Percentiles rank a stretch among this genome's conserved stretches.
Conservation (phyloP, 805 yeast genomes). For the Sugiyamaella mastotermitis region DNA sequence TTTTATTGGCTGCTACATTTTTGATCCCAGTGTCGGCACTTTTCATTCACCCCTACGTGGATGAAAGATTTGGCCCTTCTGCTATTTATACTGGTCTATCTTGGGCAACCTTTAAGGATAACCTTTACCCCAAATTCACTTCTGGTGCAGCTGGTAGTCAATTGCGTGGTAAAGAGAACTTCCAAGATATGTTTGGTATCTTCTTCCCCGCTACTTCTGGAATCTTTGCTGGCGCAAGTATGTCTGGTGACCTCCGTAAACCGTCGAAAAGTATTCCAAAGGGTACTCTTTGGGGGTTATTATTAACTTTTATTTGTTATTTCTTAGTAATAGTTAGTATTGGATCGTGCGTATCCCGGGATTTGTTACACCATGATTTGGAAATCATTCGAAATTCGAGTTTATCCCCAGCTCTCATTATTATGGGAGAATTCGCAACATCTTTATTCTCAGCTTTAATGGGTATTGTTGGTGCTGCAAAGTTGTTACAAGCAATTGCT, state of each 20-base stretch:
- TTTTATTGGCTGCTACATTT: conserved; percentile 18
- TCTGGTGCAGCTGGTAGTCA: conserved; percentile 91
- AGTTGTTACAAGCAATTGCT: conserved; percentile 84
- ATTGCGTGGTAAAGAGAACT: conserved; percentile 55
- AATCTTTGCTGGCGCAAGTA: conserved; percentile 95
- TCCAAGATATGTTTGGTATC: conserved; percentile 83
- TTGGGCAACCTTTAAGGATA: conserved; percentile 57
- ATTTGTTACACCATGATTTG: conserved; percentile 67
- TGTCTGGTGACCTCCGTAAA: conserved; percentile 86
- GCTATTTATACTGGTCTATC: conserved; percentile 64
- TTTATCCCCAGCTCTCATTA: conserved; percentile 57
- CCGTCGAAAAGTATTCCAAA: conserved; percentile 89
- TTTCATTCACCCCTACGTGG: conserved; percentile 52
- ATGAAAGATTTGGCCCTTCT: conserved; percentile 17
- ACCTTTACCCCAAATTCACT: conserved; percentile 75
- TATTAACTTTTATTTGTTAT: conserved; percentile 72
- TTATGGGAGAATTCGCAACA: conserved; percentile 88
- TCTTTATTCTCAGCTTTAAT: conserved; percentile 89
- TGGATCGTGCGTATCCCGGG: conserved; percentile 77
- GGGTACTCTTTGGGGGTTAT: conserved; percentile 86
- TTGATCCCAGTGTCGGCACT: conserved; percentile 69
- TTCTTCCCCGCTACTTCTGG: conserved; percentile 99
- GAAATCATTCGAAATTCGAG: conserved; percentile 82
- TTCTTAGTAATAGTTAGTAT: conserved; percentile 73
- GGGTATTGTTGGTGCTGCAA: conserved; percentile 94